These are phyloP conservation scores for Linnemannia elongata DNA, from an alignment of 192 early-diverging fungal genomes.

Conservation along the genomic window DNA sequence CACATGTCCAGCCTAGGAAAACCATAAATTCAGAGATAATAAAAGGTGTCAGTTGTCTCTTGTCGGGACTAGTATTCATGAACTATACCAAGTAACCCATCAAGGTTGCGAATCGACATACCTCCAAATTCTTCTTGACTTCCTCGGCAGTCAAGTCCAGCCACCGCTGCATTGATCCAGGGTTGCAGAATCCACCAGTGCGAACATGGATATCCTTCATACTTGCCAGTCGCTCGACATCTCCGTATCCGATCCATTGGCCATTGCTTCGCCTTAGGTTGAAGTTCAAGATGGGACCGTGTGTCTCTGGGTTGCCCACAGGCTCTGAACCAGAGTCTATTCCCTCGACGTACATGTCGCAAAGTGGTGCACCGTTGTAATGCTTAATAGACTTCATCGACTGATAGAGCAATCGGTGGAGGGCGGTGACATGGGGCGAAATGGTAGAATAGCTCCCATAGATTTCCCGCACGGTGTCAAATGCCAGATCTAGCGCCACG, in stretches of 20 bases:
- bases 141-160: constrained; percentile 69
- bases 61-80: not conserved
- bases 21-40: not conserved
- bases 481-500: constrained; percentile 77
- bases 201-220: constrained; percentile 78
- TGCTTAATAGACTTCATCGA: constrained; percentile 67
- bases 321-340: not conserved
- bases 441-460: constrained; percentile 60
- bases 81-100: not conserved
- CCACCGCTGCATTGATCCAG: constrained; percentile 79
- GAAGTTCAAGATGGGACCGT: constrained; percentile 80
- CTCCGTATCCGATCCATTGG: constrained; percentile 70
- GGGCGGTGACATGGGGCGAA: constrained; percentile 60
- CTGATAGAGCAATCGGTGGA: constrained; percentile 59
- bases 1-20: constrained; percentile 66
- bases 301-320: constrained; percentile 36
- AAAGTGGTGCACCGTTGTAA: constrained; percentile 64
- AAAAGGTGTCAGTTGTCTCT: not conserved
- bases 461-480: constrained; percentile 64
- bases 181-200: constrained; percentile 85
- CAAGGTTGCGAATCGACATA: not conserved
- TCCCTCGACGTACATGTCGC: constrained; percentile 55
- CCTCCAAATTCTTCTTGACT: constrained; percentile 64
- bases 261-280: constrained; percentile 73
- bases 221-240: constrained; percentile 76